phyloP scores from a whole-genome alignment of 306 rosid genomes.

The Cajanus cajan region DNA sequence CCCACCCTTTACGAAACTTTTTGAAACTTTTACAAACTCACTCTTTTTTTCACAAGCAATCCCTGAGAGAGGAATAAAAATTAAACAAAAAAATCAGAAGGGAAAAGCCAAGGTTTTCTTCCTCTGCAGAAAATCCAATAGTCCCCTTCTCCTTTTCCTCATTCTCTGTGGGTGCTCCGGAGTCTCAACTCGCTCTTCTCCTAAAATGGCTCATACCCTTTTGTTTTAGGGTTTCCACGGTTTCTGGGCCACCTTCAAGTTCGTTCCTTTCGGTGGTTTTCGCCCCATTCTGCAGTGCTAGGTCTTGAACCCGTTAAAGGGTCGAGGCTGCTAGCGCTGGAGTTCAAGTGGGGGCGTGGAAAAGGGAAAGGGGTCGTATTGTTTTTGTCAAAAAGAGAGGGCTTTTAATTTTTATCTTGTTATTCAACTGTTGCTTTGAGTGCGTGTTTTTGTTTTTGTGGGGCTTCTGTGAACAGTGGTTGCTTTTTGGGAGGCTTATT shows the following conservation, averaged over 20 bases:
- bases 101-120: constrained; percentile 32
- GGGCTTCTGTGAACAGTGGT: constrained; percentile 40
- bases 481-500: constrained; percentile 73
- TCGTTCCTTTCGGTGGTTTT: constrained; percentile 30
- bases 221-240: constrained; percentile 38
- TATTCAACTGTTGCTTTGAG: constrained; percentile 23
- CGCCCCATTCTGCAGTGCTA: neutral
- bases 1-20: constrained; percentile 24
- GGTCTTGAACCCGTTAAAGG: constrained; percentile 20
- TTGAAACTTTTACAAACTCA: constrained; percentile 40
- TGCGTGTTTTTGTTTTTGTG: constrained; percentile 24
- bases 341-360: constrained; percentile 37
- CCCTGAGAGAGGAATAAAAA: constrained; percentile 24
- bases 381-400: constrained; percentile 49
- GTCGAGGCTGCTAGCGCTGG: constrained; percentile 11
- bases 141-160: constrained; percentile 37
- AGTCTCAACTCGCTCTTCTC: constrained; percentile 29
- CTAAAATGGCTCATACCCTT: neutral
- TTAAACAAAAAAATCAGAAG: neutral
- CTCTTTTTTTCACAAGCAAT: constrained; percentile 61
- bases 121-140: constrained; percentile 36
- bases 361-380: constrained; percentile 39
- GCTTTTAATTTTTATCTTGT: constrained; percentile 20
- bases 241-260: constrained; percentile 24
- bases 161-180: constrained; percentile 35